phyloP scores from a whole-genome alignment of 1,284 basidiomycete genomes.

The Sporisorium reilianum region DNA sequence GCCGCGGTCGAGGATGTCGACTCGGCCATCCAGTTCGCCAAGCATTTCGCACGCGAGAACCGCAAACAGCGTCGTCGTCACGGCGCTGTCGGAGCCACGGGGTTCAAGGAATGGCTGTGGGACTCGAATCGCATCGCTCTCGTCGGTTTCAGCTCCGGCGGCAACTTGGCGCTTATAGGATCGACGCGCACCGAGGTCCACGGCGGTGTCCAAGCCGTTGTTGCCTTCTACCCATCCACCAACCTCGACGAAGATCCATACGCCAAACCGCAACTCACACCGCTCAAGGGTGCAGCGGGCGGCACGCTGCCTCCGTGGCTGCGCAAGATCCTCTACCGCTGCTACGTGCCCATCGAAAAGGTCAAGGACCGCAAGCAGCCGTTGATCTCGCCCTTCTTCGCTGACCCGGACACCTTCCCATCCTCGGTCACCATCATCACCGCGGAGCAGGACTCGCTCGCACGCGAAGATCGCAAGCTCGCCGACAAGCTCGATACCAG shows the following conservation, averaged over 20 bases:
- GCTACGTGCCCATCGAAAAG: slow-evolving; percentile 35
- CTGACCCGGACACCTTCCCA: slow-evolving; percentile 31
- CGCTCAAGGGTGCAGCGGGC: slow-evolving; percentile 37
- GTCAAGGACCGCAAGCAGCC: slow-evolving; percentile 47
- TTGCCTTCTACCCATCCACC: slow-evolving; percentile 56
- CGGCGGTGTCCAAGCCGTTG: slow-evolving; percentile 38
- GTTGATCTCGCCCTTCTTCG: slow-evolving; percentile 46
- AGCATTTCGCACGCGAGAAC: slow-evolving; percentile 32
- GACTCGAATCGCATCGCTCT: slow-evolving; percentile 45
- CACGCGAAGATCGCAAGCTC: slow-evolving; percentile 36
- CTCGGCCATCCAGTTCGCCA: slow-evolving; percentile 76
- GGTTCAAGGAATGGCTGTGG: slow-evolving; percentile 45
- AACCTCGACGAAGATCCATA: slow-evolving; percentile 53
- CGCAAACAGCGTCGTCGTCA: slow-evolving; percentile 33
- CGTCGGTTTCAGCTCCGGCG: slow-evolving; percentile 53
- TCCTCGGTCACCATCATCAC: slow-evolving; percentile 46
- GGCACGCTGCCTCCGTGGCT: slow-evolving; percentile 45
- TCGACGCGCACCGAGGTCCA: slow-evolving; percentile 24
- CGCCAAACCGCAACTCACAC: slow-evolving; percentile 45
- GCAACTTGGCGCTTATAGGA: slow-evolving; percentile 47
- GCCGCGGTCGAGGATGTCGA: slow-evolving; percentile 80
- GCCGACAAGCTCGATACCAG: slow-evolving; percentile 24
- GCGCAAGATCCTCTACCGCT: slow-evolving; percentile 40
- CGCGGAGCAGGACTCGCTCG: slow-evolving; percentile 45
- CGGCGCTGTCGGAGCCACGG: slow-evolving; percentile 28